These are phyloP conservation scores for Lipomyces chichibuensis DNA, from an alignment of 805 yeast species.

Conservation along the genomic window DNA sequence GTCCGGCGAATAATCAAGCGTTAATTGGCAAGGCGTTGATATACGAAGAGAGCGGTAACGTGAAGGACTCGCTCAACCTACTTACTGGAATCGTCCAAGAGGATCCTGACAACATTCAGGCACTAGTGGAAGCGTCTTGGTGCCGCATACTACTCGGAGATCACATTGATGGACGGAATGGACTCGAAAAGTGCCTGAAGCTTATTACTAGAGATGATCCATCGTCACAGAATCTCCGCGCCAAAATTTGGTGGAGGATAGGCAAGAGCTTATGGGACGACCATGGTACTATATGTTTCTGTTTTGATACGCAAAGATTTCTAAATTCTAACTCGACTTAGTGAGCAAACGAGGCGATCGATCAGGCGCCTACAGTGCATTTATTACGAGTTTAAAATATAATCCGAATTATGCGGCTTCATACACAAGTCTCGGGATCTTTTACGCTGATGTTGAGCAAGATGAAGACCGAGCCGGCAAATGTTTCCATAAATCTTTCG, in stretches of 20 bases:
- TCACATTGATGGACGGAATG: slow-evolving; percentile 55
- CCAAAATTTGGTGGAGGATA: slow-evolving; percentile 69
- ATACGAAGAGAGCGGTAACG: slow-evolving; percentile 64
- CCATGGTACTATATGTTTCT: slow-evolving; percentile 8
- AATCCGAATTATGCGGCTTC: slow-evolving; percentile 73
- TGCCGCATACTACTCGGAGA: slow-evolving; percentile 62
- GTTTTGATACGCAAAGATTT: too few species aligned
- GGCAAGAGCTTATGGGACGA: slow-evolving; percentile 62
- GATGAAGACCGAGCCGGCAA: slow-evolving; percentile 75
- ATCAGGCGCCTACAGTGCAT: slow-evolving; percentile 58
- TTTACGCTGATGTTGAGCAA: slow-evolving; percentile 61
- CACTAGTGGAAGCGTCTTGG: slow-evolving; percentile 77
- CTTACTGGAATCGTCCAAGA: slow-evolving; percentile 56
- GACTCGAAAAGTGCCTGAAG: slow-evolving; percentile 52
- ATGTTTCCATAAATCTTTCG: slow-evolving; percentile 88
- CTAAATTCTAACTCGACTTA: slow-evolving; percentile 36
- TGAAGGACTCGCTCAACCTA: slow-evolving; percentile 56
- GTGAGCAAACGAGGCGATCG: slow-evolving; percentile 38
- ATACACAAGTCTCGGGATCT: slow-evolving; percentile 75
- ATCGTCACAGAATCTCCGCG: slow-evolving; percentile 58
- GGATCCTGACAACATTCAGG: slow-evolving; percentile 59
- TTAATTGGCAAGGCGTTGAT: slow-evolving; percentile 82
- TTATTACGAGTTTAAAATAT: slow-evolving; percentile 62
- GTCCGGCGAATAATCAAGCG: slow-evolving; percentile 59
- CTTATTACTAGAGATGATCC: slow-evolving; percentile 56